A percentile compares a stretch with the other conserved stretches of the same genome.
Evolutionary conservation across 495 filamentous ascomycete genomes (phyloP).

Genomic region (Penicillium chermesinum): DNA sequence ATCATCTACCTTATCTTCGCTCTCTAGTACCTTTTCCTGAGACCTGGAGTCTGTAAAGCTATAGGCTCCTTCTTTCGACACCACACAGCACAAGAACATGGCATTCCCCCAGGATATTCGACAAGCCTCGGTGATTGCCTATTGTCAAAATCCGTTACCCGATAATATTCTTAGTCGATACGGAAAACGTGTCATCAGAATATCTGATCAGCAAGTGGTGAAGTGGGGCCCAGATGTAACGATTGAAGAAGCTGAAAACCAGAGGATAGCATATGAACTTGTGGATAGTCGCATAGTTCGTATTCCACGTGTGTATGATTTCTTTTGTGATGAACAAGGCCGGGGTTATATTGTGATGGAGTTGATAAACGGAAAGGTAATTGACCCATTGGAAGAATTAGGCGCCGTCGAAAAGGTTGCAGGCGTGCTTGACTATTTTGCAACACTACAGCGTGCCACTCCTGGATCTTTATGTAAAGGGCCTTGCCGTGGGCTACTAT

Average conservation of each 20-base stretch:
- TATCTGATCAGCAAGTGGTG: no score
- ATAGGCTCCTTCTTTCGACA: no score
- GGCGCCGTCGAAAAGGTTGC: slow-evolving; percentile 13
- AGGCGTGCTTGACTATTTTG: slow-evolving; percentile 21
- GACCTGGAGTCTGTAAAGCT: no score
- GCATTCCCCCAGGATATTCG: no score
- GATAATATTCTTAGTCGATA: no score
- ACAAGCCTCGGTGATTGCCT: no score
- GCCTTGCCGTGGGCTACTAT: slow-evolving; percentile 19
- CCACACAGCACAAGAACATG: no score
- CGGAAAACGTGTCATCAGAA: no score
- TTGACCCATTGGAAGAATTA: slow-evolving; percentile 19
- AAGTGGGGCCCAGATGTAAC: no score
- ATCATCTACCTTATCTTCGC: no score
- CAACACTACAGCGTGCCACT: slow-evolving; percentile 6
- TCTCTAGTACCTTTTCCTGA: no score
- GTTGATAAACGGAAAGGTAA: slow-evolving; percentile 24
- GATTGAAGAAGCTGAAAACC: slow-evolving; percentile 26
- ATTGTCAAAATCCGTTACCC: no score
- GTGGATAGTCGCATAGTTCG: slow-evolving; percentile 24
- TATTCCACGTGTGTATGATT: slow-evolving; percentile 28
- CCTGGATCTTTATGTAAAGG: slow-evolving; percentile 20
- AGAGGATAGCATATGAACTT: slow-evolving; percentile 23
- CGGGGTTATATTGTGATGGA: slow-evolving; percentile 33
- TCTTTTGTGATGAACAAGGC: slow-evolving; percentile 20